Base-by-base conservation (phyloP, 2,329 filamentous ascomycete species). In the Colletotrichum tropicicola region DNA sequence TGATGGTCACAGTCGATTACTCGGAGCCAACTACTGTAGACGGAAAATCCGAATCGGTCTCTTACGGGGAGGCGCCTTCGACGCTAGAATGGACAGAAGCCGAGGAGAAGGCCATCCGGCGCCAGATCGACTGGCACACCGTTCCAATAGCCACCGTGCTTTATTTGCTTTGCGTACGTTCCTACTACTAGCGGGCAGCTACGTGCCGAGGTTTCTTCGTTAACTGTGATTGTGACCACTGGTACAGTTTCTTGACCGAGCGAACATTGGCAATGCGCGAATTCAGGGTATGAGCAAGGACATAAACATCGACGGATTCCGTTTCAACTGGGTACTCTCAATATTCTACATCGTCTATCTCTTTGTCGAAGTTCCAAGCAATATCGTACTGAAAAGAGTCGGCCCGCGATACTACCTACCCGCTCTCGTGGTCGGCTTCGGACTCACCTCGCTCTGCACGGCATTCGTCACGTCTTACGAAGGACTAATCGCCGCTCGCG, bases 291-390 rank as follows among this genome's bases (percentile, higher is more conserved):
- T 88, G 78, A 74, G 68, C 1, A 70, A 73, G 12, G 85, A 87
- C 28, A 74, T 88, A 3, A 67, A 82, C 5, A 79, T 88, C 10
- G 68, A 73, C 19, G 80, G 82, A n/a, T 75, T 80, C 53, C 80
- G 80, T 12, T 87, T 87, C 78, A 88, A 88, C 71, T 85, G 84
- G 78, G 82, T 84, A 0, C 82, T 86, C 1, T 86, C 85, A 54
- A 82, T 86, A 63, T 87, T 88, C 77, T 88, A 87, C 74, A 83
- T 88, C 64, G 72, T 84, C 59, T 88, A 88, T 73, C 78, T 87
- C 55, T 73, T 84, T 27, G 78, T 87, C 63, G 86, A 88, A 70
- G 79, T 88, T 0, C 86, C 86, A 3, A 83, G 81, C 71, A 86
- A 87, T 70, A 80, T 87, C 62, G 47, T 87, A 5, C 77, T 88